Evolutionary conservation across 2,329 filamentous ascomycete species (phyloP).

Genomic region (Phialocephala sp.): DNA sequence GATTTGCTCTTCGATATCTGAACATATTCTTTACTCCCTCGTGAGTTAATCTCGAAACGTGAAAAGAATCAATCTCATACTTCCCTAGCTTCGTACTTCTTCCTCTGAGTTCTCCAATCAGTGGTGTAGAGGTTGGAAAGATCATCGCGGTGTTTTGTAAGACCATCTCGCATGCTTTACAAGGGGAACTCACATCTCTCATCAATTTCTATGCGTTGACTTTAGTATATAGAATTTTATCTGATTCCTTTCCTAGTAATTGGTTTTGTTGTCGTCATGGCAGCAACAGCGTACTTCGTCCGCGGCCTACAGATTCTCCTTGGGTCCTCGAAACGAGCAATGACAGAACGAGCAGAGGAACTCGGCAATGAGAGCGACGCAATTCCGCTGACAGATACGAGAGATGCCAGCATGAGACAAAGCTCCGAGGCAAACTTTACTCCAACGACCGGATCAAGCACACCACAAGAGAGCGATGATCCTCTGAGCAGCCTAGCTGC

Average conservation of each 20-base stretch:
- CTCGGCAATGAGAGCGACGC: slow-evolving; percentile 51
- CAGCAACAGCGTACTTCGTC: slow-evolving; percentile 59
- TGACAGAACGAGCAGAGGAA: slow-evolving; percentile 58
- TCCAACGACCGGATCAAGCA: slow-evolving; percentile 20
- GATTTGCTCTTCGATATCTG: slow-evolving; percentile 64
- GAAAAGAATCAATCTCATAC: neutral
- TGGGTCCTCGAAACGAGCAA: slow-evolving; percentile 57
- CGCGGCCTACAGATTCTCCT: slow-evolving; percentile 57
- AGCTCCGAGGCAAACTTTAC: slow-evolving; percentile 27
- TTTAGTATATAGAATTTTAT: too few species aligned
- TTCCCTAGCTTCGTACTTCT: slow-evolving; percentile 56
- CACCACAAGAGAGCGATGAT: slow-evolving; percentile 19
- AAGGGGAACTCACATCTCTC: too few species aligned
- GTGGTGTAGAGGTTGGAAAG: slow-evolving; percentile 60
- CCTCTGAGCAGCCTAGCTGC: slow-evolving; percentile 20
- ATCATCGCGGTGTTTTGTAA: slow-evolving; percentile 64
- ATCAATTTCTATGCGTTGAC: neutral
- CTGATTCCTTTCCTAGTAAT: slow-evolving; percentile 49
- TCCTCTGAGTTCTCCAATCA: slow-evolving; percentile 60
- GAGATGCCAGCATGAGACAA: slow-evolving; percentile 35
- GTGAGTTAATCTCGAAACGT: slow-evolving; percentile 20
- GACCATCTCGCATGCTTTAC: slow-evolving; percentile 37
- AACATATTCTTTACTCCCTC: slow-evolving; percentile 64
- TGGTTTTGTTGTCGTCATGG: slow-evolving; percentile 59
- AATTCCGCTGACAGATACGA: slow-evolving; percentile 51